Base-by-base conservation (phyloP, 129 eudicot genomes). In the Centaurea solstitialis region DNA sequence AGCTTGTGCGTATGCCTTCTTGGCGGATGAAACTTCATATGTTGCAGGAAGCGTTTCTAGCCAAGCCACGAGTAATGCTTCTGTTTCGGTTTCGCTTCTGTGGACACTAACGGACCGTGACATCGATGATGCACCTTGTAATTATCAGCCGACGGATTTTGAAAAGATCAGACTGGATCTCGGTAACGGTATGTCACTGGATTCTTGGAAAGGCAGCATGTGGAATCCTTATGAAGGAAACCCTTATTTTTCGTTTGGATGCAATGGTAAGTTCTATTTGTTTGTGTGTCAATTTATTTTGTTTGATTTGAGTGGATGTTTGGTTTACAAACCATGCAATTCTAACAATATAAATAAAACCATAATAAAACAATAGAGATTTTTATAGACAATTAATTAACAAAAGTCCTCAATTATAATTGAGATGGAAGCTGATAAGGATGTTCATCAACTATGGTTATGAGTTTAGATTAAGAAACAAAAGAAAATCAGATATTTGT, bases 51-150 rank as follows among this genome's bases (percentile, higher is more conserved):
- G 78, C 0, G 4, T 74, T 47, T 28, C 22, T 12, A 17, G 40
- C 26, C 28, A 9, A 20, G 8, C 13, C 22, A 33, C 2, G 30
- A 20, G 18, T 0, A 75, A 59, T 7, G 35, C 8, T 18, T 75
- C 8, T 59, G 70, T 61, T 75, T 57, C 70, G 10, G 6, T 75
- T 11, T 75, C 79, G 35, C 70, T 75, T 57, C 47, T 75, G 13
- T 75, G 79, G 79, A 75, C 57, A 18, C 20, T 75, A 35, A 13
- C 70, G 35, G 26, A 68, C 38, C 26, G 4, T 28, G 70, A 15
- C 21, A 2, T 15, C 2, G n/a, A 53, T 30, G 17, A 10, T 11
- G 7, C 21, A 37, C 20, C 57, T 53, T 53, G 68, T 33, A 3
- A 23, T n/a, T 3, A 5, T 38, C 57, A 47, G 4, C 20, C 17